Evolutionary conservation across 441 rosid species (phyloP), one percentile per base, ranked within the genome.

Genomic region (Macaranga tanarius): DNA sequence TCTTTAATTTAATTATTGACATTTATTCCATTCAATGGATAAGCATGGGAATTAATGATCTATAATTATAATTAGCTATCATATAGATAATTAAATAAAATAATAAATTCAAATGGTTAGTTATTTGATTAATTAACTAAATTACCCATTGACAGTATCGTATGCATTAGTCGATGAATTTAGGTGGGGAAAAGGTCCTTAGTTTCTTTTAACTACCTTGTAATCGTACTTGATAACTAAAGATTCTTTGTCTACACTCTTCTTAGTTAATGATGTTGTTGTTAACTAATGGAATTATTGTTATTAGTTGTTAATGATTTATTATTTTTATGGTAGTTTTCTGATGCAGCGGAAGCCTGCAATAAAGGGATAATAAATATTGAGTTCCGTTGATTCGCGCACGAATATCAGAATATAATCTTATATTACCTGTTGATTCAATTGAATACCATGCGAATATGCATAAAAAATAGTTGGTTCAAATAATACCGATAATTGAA

Each of bases 241-340:
- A 42, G 13, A 22, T 68, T 68, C 13, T 54, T 0, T 54, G 7
- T 17, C 2, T n/a, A 5, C 26, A 8, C 10, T 47, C 55, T 28
- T 66, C 23, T 44, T 67, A 51, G 73, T 25, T 57, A 69, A 69
- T 57, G 64, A 22, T 52, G 44, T 67, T 52, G 57, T 67, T 52
- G 71, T 56, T 34, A 56, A 56, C 26, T 52, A 56, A 38, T 22
- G 22, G 40, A 40, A 22, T 31, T 13, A 17, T 34, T 7, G 47
- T 34, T 31, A 40, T 8, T 54, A 11, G 28, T 7, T 20, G 23
- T 26, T 10, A 9, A 23, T n/a, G 25, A 68, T 51, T 10, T 15
- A 31, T 28, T 69, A 40, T 56, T 31, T 31, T 31, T 31, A 31
- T 31, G 5, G 2, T 31, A 31, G 38, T 31, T 31, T n/a, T n/a